Evolutionary conservation across 2,329 filamentous ascomycete species (phyloP), one percentile per base, ranked within the genome.

Genomic region (Hyphodiscus sp.): DNA sequence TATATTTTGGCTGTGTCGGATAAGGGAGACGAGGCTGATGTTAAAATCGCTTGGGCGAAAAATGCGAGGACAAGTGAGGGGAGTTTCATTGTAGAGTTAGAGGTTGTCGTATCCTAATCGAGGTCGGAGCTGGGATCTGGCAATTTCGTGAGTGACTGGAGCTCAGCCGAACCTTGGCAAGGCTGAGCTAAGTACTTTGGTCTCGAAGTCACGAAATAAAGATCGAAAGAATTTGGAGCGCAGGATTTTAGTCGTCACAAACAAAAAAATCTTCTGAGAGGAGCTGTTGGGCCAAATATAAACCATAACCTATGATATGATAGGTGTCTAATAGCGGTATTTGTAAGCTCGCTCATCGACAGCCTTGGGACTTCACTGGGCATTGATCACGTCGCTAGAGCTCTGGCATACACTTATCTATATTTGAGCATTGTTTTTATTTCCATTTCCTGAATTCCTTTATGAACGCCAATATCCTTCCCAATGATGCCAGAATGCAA

Each of bases 31-130:
- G 70, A 61, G 54, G 73, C 71, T 41, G 61, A 62, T 55, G 71
- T 72, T 44, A 74, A 61, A 38, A 72, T 64, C 16, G 72, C 70
- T 15, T 63, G 52, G 13, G 61, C 63, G 48, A 57, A 63, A 45
- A 71, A 58, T 55, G 72, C 71, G 58, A 71, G 68, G n/a, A 80
- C 65, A 48, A 72, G 67, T 26, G 73, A 68, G 46, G 78, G 45
- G 41, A 77, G 59, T 56, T 56, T 66, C 68, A 55, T 63, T 51
- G 38, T 61, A 46, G 33, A 19, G 33, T 42, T 49, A 46, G 19
- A 30, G 15, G 42, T 43, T 9, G n/a, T 41, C 26, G n/a, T 53
- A 18, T 42, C 20, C 16, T 43, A 46, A 33, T n/a, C 15, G 47
- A 50, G 42, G 26, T 23, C 20, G 8, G 6, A 16, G 20, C 50